These are phyloP conservation scores for Rhododendron molle DNA, from an alignment of 148 eudicot genomes.

Conservation along the genomic window DNA sequence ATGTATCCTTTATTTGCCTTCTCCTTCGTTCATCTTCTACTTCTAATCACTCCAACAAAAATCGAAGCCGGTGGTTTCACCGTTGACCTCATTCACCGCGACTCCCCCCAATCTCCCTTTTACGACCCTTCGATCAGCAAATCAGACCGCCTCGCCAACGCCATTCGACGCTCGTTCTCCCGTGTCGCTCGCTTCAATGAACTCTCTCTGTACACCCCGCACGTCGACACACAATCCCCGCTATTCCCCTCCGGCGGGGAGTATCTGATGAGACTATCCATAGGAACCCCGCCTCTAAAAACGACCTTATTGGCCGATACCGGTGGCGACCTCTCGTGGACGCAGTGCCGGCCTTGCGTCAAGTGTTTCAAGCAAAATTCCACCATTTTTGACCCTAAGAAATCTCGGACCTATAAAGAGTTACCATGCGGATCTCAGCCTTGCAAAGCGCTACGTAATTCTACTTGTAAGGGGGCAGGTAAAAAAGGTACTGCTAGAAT, in stretches of 20 bases:
- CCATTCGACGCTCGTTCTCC: constrained; percentile 16
- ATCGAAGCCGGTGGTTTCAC: constrained; percentile 16
- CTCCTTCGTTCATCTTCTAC: background rate
- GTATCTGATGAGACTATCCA: constrained; percentile 25
- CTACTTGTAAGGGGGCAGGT: background rate
- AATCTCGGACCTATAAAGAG: constrained; percentile 17
- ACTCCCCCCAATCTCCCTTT: constrained; percentile 34
- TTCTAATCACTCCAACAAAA: background rate
- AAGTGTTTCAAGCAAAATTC: constrained; percentile 24
- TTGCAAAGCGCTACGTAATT: constrained; percentile 1
- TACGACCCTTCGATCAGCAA: constrained; percentile 27
- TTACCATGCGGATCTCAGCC: constrained; percentile 15
- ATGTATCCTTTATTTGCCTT: background rate
- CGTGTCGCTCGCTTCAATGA: constrained; percentile 1
- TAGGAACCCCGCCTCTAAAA: constrained; percentile 34
- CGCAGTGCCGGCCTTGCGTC: constrained; percentile 36
- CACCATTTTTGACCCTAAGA: constrained; percentile 23
- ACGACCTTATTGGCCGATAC: constrained; percentile 33
- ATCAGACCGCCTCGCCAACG: constrained; percentile 13
- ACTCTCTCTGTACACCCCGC: background rate
- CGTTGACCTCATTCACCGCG: constrained; percentile 27
- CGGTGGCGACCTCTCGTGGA: constrained; percentile 42
- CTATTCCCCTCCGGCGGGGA: constrained; percentile 16
- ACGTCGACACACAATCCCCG: background rate
- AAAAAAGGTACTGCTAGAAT: background rate